These are phyloP conservation scores for Prunus davidiana DNA, from an alignment of 306 rosid genomes.

Conservation along the genomic window DNA sequence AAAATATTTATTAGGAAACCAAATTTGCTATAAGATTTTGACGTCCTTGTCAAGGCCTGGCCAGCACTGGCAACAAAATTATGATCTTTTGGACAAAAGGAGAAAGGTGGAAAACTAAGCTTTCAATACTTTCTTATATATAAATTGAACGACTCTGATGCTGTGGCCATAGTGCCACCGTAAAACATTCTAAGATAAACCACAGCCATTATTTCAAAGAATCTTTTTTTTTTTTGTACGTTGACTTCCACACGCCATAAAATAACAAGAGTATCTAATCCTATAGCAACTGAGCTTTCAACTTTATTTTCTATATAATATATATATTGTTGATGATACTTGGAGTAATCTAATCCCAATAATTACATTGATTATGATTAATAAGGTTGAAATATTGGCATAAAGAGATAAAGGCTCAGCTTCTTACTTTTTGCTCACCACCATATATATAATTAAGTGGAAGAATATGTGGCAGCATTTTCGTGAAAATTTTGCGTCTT, in stretches of 20 bases:
- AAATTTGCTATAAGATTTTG: no score
- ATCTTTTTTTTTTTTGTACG: neutral
- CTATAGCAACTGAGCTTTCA: neutral
- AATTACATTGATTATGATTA: neutral
- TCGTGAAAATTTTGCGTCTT: neutral
- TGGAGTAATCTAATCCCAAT: neutral
- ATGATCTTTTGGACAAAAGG: no score
- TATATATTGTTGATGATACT: no score
- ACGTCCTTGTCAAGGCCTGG: no score
- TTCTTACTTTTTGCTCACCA: neutral
- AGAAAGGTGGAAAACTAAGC: no score
- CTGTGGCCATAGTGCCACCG: neutral
- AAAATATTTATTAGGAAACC: no score
- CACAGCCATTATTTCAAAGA: neutral
- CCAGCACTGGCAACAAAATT: no score
- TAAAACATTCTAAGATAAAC: conserved; percentile 4
- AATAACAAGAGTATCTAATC: conserved; percentile 7
- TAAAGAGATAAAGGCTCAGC: neutral
- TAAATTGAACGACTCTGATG: neutral
- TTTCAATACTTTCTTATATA: neutral
- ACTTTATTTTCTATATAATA: neutral
- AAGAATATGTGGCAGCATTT: neutral
- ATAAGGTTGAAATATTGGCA: neutral
- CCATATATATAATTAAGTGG: neutral
- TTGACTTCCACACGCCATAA: neutral